Evolutionary conservation across 192 early-diverging fungal species (phyloP), one percentile per base, ranked within the genome.

Genomic region (Coemansia sp.): DNA sequence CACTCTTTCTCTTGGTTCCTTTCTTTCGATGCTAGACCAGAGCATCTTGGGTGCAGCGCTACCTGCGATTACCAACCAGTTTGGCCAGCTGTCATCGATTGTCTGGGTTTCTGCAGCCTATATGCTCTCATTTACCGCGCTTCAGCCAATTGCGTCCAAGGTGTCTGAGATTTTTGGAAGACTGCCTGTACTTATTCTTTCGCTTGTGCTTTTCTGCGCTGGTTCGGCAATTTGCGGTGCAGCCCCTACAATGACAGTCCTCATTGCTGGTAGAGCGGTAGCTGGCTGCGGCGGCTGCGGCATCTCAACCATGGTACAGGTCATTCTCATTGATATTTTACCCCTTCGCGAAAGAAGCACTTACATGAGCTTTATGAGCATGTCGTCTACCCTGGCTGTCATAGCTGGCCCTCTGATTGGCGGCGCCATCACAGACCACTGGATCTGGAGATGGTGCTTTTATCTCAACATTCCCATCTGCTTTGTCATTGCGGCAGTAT

Each of bases 121-220:
- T 66, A 68, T 91, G 55, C 68, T 90, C 63, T 87, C 86, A 12
- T 79, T 82, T 56, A 91, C 91, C 1, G 84, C 91, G 4, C 77
- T 93, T 56, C 86, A 91, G 68, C 90, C 91, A 1, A 71, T 92
- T 14, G 91, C 89, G 74, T 89, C 89, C 30, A 87, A 87, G 59
- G 65, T 91, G 5, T 86, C 92, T 2, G 93, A 94, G 65, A 90
- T 93, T 40, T 90, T 94, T 80, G 95, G 89, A 17, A 85, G 88
- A 22, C 80, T 86, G 64, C 62, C 66, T 0, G 77, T 86, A 5
- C 60, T 88, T 28, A 34, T 88, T 0, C 81, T 84, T 34, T 84
- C 87, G 20, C 40, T 83, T 48, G 56, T 69, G 3, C 56, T 88
- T n/a, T 85, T 86, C 60, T 70, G 76, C n/a, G 38, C 69, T 7